phyloP scores from a whole-genome alignment of 1,284 basidiomycete genomes.

The Apiotrichum brassicae region DNA sequence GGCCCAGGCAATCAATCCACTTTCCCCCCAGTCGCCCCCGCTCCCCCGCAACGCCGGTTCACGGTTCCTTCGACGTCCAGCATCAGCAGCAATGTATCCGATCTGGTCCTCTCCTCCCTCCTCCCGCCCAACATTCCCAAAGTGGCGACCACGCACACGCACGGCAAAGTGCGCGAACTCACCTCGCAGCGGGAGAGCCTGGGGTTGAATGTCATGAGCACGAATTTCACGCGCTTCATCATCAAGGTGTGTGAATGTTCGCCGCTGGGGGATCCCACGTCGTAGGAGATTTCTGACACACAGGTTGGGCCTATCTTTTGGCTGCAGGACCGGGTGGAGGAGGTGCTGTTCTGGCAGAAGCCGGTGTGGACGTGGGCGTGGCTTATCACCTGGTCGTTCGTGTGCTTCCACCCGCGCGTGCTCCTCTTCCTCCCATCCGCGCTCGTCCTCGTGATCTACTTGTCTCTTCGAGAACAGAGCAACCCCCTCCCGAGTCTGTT shows the following conservation, averaged over 20 bases:
- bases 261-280: too few relatives aligned
- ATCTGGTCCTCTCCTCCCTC: slow-evolving; percentile 35
- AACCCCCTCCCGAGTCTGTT: slow-evolving; percentile 32
- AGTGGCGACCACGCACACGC: slow-evolving; percentile 15
- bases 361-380: slow-evolving; percentile 45
- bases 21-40: slow-evolving; percentile 11
- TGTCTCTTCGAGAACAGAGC: slow-evolving; percentile 37
- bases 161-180: slow-evolving; percentile 23
- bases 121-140: slow-evolving; percentile 41
- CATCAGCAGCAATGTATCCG: slow-evolving; percentile 38
- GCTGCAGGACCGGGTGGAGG: slow-evolving; percentile 46
- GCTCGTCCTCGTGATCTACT: slow-evolving; percentile 34
- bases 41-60: slow-evolving; percentile 17
- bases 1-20: background rate
- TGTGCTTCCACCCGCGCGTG: slow-evolving; percentile 45
- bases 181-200: slow-evolving; percentile 40
- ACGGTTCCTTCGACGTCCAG: slow-evolving; percentile 18
- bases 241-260: slow-evolving; percentile 29
- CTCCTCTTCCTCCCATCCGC: slow-evolving; percentile 41
- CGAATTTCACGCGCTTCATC: slow-evolving; percentile 46
- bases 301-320: slow-evolving; percentile 47
- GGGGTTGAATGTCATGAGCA: slow-evolving; percentile 39
- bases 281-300: background rate
- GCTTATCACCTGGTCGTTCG: slow-evolving; percentile 43
- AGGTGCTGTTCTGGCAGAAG: slow-evolving; percentile 47